Evolutionary conservation across 305 asterid species (phyloP).

Genomic region (Solanum hybrid): DNA sequence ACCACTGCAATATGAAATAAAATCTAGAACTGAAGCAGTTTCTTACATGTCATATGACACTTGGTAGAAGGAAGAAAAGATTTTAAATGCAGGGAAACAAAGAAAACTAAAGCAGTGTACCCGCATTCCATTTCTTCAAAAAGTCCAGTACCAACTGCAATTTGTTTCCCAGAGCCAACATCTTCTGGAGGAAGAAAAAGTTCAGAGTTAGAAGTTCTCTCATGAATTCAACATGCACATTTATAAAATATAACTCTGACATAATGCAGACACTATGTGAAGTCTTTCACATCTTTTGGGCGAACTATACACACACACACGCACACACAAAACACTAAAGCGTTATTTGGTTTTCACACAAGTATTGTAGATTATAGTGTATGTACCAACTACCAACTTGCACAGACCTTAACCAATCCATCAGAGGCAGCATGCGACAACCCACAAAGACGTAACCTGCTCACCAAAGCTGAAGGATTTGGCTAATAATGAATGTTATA

Average conservation of each 20-base stretch:
- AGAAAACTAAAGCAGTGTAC: background rate
- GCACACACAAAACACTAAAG: background rate
- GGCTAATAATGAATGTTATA: background rate
- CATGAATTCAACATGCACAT: background rate
- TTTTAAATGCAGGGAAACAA: background rate
- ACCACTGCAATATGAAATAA: background rate
- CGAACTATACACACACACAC: background rate
- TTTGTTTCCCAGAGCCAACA: conserved; percentile 38
- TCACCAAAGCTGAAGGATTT: background rate
- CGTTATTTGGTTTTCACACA: background rate
- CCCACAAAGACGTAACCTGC: background rate
- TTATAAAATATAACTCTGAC: background rate
- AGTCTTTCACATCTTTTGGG: background rate
- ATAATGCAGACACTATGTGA: background rate
- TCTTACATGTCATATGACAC: background rate
- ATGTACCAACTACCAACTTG: background rate
- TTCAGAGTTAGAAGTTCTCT: background rate
- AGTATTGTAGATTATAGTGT: background rate
- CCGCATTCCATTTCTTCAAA: conserved; percentile 21
- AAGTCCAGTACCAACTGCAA: conserved; percentile 76
- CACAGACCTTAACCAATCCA: background rate
- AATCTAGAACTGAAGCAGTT: background rate
- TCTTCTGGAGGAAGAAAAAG: conserved; percentile 29
- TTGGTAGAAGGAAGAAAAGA: background rate
- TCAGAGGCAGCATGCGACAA: background rate